Percentiles rank a stretch among this genome's conserved stretches.
Conservation (phyloP, 345 rosid genomes). For the Dipteronia sinensis region DNA sequence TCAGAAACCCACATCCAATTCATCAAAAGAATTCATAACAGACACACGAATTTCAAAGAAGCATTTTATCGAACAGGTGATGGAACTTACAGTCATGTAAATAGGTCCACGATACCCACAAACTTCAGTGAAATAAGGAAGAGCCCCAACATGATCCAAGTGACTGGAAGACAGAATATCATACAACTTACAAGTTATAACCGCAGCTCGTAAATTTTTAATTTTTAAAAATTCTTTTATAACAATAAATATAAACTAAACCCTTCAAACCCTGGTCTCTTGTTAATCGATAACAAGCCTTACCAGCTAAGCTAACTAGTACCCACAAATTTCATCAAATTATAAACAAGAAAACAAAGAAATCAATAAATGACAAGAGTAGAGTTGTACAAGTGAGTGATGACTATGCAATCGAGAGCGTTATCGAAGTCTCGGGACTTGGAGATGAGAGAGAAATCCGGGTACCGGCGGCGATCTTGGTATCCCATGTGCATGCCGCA, state of each 20-base stretch:
- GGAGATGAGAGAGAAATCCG: conserved; percentile 77
- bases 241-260: too few species aligned
- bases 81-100: conserved; percentile 83
- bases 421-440: conserved; percentile 54
- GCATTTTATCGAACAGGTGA: conserved; percentile 43
- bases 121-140: conserved; percentile 93
- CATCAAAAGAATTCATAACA: not conserved
- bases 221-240: not conserved
- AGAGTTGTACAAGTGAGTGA: conserved; percentile 75
- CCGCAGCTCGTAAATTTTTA: not conserved
- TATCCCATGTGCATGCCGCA: conserved; percentile 99
- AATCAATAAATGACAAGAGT: not conserved
- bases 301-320: not conserved
- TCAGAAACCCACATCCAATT: not conserved
- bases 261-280: too few species aligned
- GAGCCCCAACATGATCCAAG: conserved; percentile 92
- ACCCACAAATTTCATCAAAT: not conserved
- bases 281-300: too few species aligned
- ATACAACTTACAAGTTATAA: not conserved
- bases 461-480: conserved; percentile 79
- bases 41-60: not conserved
- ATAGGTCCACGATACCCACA: conserved; percentile 85
- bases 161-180: conserved; percentile 44
- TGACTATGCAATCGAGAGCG: conserved; percentile 64
- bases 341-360: not conserved